Conservation (phyloP, 495 filamentous ascomycete species). For the Podospora didyma region DNA sequence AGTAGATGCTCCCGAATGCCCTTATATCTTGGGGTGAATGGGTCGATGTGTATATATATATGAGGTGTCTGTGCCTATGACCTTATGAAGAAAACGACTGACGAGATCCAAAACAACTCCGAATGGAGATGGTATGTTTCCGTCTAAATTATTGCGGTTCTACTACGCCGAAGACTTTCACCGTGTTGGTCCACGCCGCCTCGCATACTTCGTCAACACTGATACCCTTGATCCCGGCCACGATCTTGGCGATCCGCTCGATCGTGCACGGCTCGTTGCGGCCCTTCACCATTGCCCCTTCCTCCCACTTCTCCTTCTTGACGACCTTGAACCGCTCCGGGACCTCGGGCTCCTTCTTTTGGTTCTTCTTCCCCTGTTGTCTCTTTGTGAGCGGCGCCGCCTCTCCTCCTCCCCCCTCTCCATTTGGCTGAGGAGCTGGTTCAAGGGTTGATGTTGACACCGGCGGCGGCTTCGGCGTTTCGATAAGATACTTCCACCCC, state of each 20-base stretch:
- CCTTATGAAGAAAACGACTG: no score
- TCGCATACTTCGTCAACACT: constrained; percentile 77
- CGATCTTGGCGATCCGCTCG: constrained; percentile 74
- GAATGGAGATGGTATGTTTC: background rate
- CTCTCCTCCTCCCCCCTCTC: background rate
- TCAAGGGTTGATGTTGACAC: background rate
- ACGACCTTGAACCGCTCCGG: constrained; percentile 52
- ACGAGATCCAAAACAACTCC: no score
- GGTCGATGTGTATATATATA: no score
- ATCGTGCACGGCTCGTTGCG: constrained; percentile 89
- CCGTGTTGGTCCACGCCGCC: constrained; percentile 80
- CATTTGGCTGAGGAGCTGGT: background rate
- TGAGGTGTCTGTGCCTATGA: no score
- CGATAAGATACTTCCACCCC: constrained; percentile 51
- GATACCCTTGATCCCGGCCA: constrained; percentile 80
- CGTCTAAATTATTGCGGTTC: constrained; percentile 29
- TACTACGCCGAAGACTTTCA: constrained; percentile 74
- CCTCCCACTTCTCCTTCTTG: constrained; percentile 89
- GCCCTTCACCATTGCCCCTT: constrained; percentile 82
- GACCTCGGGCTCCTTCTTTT: constrained; percentile 43
- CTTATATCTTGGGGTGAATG: background rate
- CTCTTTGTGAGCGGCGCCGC: constrained; percentile 22
- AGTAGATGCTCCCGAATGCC: background rate
- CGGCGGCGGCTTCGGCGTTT: constrained; percentile 2
- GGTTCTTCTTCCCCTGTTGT: constrained; percentile 29